A percentile compares a stretch with the other conserved stretches of the same genome.
phyloP scores from a whole-genome alignment of 495 filamentous ascomycete species.

The Emericellopsis terricola region DNA sequence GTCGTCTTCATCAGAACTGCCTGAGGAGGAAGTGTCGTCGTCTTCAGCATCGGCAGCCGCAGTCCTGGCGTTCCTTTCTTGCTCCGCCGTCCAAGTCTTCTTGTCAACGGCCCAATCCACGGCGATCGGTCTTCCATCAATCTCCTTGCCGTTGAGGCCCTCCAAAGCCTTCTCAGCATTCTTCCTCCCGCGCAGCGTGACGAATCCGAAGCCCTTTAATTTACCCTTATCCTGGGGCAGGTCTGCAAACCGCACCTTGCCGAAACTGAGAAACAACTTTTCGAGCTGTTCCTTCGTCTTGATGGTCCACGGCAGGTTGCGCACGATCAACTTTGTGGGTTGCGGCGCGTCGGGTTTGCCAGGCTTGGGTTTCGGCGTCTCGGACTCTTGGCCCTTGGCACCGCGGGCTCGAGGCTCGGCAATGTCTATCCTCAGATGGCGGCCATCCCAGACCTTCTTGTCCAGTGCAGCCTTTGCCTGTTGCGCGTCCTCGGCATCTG shows the following conservation, averaged over 20 bases:
- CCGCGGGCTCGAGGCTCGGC: constrained; percentile 68
- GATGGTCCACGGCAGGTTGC: constrained; percentile 93
- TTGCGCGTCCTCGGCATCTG: constrained; percentile 78
- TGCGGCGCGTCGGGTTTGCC: background rate
- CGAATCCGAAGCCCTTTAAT: constrained; percentile 79
- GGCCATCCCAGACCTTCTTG: constrained; percentile 51
- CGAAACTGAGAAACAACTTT: constrained; percentile 63
- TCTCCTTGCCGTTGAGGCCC: constrained; percentile 68
- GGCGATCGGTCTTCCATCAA: constrained; percentile 73
- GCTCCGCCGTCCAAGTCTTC: constrained; percentile 55
- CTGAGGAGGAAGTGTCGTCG: constrained; percentile 11
- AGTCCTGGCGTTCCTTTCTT: constrained; percentile 12
- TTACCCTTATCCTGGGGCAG: constrained; percentile 61
- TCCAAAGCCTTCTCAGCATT: constrained; percentile 84
- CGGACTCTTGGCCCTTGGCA: constrained; percentile 34
- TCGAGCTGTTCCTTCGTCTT: constrained; percentile 65
- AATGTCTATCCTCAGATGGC: constrained; percentile 69
- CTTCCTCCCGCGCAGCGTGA: constrained; percentile 70
- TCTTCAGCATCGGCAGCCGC: constrained; percentile 15
- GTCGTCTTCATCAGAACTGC: constrained; percentile 10
- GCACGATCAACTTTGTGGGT: constrained; percentile 74
- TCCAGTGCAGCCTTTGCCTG: constrained; percentile 63
- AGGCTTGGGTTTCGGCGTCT: constrained; percentile 28
- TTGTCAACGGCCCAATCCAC: constrained; percentile 97
- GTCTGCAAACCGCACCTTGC: constrained; percentile 69